Conservation (phyloP, 352 stramenopile species). For the Globisporangium cederbergense region DNA sequence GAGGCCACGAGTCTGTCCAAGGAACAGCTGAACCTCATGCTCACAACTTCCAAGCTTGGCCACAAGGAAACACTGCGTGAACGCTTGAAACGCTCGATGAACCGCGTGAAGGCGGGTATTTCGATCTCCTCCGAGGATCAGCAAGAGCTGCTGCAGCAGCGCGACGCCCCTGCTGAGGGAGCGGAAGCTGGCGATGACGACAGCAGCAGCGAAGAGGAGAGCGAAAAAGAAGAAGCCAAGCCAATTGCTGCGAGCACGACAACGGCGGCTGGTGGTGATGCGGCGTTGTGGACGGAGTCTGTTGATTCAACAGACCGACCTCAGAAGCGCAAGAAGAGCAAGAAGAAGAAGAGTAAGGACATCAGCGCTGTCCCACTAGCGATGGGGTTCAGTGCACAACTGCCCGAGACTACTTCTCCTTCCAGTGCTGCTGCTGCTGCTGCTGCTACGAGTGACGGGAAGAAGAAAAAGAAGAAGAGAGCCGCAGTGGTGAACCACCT, state of each 20-base stretch:
- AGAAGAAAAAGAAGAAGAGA: conserved; percentile 26
- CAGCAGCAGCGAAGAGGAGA: conserved; percentile 15
- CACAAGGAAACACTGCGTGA: conserved; percentile 83
- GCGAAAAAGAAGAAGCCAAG: conserved; percentile 14
- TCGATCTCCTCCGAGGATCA: conserved; percentile 43
- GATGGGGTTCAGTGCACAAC: conserved; percentile 6
- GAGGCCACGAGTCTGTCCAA: conserved; percentile 52
- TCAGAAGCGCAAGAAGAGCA: conserved; percentile 16
- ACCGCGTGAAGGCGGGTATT: conserved; percentile 70
- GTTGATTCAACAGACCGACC: not conserved
- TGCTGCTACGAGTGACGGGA: not conserved
- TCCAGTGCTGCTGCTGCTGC: not conserved
- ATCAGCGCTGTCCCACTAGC: conserved; percentile 10
- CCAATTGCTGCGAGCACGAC: not conserved
- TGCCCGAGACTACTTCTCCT: not conserved
- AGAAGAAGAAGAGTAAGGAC: conserved; percentile 23
- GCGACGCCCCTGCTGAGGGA: conserved; percentile 15
- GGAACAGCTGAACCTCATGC: conserved; percentile 68
- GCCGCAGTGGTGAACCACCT: conserved; percentile 28
- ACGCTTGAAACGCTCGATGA: conserved; percentile 74
- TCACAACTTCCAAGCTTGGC: conserved; percentile 71
- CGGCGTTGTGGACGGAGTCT: not conserved
- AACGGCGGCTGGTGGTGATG: not conserved
- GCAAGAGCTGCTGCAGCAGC: conserved; percentile 58
- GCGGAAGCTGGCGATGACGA: conserved; percentile 21